Base-by-base conservation (phyloP, 345 rosid species). In the Gossypioides kirkii region DNA sequence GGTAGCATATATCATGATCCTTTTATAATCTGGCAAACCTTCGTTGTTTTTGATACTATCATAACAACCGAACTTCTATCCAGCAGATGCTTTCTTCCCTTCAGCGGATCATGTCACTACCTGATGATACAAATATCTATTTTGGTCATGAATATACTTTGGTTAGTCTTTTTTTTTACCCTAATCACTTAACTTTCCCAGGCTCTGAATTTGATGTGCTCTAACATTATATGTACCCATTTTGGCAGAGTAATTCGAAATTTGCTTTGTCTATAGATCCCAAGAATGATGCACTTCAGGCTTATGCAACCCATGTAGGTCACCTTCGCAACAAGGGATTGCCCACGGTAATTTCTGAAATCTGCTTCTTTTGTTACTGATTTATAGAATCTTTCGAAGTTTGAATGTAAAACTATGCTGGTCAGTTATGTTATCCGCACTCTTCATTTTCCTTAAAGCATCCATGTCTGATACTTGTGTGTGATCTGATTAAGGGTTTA, bases 201-300 rank as follows among this genome's bases (percentile, higher is more conserved):
- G 81, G 52, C 61, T 77, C 18, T 16, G 50, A 63, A 64, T 2
- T 14, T 32, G 7, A 32, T 32, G 38, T 32, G 6, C 38, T 32
- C 38, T 32, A 32, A 32, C 38, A 32, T 32, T 32, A 32, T 32
- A 32, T 25, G 1, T 58, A 47, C 59, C 46, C 36, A 16, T 71
- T 76, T 74, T 82, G 76, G 46, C 93, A 95, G 99, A 79, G 90
- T 65, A 92, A 92, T 80, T 82, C 96, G 12, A 92, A 91, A 83
- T 95, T 95, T 78, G 99, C 99, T 26, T 64, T 95, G 78, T 91
- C 96, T 1, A 80, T 95, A 61, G 99, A 95, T 84, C 98, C 97
- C 75, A 89, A 86, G 77, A 95, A 92, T 67, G 91, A 89, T 86
- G 86, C 86, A 41, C 98, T 95, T 73, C 87, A 82, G 80, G 83